Evolutionary conservation across 768 basidiomycete genomes (phyloP).

Genomic region (Tulasnella sp.): DNA sequence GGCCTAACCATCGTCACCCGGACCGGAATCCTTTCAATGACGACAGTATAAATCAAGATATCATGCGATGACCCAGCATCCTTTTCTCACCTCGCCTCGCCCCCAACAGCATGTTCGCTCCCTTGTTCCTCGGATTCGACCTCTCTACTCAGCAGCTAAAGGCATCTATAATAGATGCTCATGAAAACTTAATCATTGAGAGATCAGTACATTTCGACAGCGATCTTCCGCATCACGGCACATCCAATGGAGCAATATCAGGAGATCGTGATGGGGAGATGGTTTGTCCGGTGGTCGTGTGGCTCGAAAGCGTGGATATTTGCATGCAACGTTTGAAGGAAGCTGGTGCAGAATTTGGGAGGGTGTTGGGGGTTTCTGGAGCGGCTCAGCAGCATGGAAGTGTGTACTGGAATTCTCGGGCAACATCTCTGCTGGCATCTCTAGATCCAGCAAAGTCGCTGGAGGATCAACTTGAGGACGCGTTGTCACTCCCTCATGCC

Average conservation of each 20-base stretch:
- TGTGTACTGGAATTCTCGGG: slow-evolving; percentile 61
- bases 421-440: slow-evolving; percentile 37
- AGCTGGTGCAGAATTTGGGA: slow-evolving; percentile 43
- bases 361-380: slow-evolving; percentile 55
- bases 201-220: slow-evolving; percentile 64
- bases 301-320: slow-evolving; percentile 75
- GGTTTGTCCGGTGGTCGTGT: slow-evolving; percentile 68
- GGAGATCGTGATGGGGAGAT: slow-evolving; percentile 61
- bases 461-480: slow-evolving; percentile 42
- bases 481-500: slow-evolving; percentile 53
- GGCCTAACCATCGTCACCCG: background rate
- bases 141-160: slow-evolving; percentile 79
- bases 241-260: slow-evolving; percentile 48
- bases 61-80: background rate
- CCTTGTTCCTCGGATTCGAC: slow-evolving; percentile 64
- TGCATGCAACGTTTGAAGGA: slow-evolving; percentile 49
- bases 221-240: slow-evolving; percentile 58
- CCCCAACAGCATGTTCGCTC: slow-evolving; percentile 9
- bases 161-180: slow-evolving; percentile 50
- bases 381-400: slow-evolving; percentile 85
- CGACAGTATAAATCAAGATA: background rate
- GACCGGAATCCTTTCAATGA: background rate
- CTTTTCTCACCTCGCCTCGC: background rate
- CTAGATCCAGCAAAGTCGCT: slow-evolving; percentile 42
- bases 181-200: slow-evolving; percentile 49